These are phyloP conservation scores for Usnea hakonensis DNA, from an alignment of 495 filamentous ascomycete species.

Conservation along the genomic window DNA sequence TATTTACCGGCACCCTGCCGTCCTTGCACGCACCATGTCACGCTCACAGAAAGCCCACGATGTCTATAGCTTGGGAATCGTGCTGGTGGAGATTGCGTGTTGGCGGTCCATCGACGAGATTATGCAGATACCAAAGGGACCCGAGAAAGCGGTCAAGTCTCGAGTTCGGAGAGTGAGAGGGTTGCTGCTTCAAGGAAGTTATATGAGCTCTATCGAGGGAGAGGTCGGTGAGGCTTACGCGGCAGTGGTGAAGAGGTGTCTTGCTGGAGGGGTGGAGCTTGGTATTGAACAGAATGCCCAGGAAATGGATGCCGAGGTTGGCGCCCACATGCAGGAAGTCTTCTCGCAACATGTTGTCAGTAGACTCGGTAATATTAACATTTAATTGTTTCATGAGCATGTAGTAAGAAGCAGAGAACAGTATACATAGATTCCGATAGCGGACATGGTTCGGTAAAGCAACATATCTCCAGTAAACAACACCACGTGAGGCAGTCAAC, in stretches of 20 bases:
- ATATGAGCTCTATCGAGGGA: not conserved
- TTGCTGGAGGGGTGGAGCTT: not conserved
- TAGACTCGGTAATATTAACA: not conserved
- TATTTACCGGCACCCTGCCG: slow-evolving; percentile 28
- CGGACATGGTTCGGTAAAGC: no score
- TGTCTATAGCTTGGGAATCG: slow-evolving; percentile 27
- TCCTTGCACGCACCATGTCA: not conserved
- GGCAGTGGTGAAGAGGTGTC: not conserved
- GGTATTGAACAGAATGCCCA: not conserved
- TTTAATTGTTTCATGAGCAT: no score
- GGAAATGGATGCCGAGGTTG: not conserved
- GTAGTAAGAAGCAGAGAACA: no score
- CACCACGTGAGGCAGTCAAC: no score
- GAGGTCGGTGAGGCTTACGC: not conserved
- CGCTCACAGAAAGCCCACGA: slow-evolving; percentile 25
- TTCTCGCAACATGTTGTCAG: not conserved
- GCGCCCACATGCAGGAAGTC: not conserved
- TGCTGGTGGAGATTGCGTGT: slow-evolving; percentile 27
- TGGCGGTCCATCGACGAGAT: slow-evolving; percentile 30
- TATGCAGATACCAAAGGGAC: slow-evolving; percentile 1
- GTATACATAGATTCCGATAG: no score
- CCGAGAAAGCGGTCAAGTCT: not conserved
- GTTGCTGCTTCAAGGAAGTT: not conserved
- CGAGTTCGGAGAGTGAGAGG: not conserved
- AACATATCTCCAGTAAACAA: no score